Evolutionary conservation across 2,329 filamentous ascomycete genomes (phyloP).

Genomic region (Blumeria hordei): DNA sequence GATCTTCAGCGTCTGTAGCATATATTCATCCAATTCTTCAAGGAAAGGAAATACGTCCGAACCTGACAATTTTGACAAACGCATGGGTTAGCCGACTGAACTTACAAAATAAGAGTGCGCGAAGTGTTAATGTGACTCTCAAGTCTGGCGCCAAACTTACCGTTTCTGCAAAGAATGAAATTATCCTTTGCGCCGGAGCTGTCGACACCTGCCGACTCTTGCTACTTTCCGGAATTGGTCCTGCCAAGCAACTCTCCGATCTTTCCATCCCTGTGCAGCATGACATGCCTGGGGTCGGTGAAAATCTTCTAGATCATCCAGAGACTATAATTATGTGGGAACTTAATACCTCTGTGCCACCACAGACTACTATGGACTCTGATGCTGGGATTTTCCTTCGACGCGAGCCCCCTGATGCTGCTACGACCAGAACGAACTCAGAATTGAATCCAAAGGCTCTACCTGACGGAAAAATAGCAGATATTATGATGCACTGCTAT

Average conservation of each 20-base stretch:
- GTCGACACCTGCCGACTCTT: slow-evolving; percentile 18
- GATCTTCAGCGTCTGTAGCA: slow-evolving; percentile 69
- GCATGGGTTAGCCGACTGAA: slow-evolving; percentile 72
- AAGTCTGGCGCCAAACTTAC: slow-evolving; percentile 27
- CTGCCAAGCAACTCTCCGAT: slow-evolving; percentile 11
- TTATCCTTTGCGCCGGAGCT: slow-evolving; percentile 21
- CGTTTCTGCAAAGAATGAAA: slow-evolving; percentile 47
- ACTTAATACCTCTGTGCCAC: slow-evolving; percentile 18
- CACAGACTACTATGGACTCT: slow-evolving; percentile 26
- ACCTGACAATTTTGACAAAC: slow-evolving; percentile 68
- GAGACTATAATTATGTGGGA: slow-evolving; percentile 25
- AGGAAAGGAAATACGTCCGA: slow-evolving; percentile 59
- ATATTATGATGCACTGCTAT: slow-evolving; percentile 94
- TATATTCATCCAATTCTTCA: slow-evolving; percentile 82
- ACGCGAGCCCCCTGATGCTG: slow-evolving; percentile 45
- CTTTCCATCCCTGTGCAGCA: slow-evolving; percentile 14
- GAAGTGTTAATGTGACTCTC: slow-evolving; percentile 43
- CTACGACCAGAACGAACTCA: slow-evolving; percentile 22
- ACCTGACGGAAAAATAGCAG: slow-evolving; percentile 49
- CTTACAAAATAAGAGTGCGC: slow-evolving; percentile 42
- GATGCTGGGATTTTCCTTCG: slow-evolving; percentile 41
- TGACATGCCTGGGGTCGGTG: slow-evolving; percentile 15
- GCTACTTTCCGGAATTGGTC: slow-evolving; percentile 18
- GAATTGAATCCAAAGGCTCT: slow-evolving; percentile 17
- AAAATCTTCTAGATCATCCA: slow-evolving; percentile 17